Conservation (phyloP, 2,329 filamentous ascomycete species). For the Rutstroemia sp. region DNA sequence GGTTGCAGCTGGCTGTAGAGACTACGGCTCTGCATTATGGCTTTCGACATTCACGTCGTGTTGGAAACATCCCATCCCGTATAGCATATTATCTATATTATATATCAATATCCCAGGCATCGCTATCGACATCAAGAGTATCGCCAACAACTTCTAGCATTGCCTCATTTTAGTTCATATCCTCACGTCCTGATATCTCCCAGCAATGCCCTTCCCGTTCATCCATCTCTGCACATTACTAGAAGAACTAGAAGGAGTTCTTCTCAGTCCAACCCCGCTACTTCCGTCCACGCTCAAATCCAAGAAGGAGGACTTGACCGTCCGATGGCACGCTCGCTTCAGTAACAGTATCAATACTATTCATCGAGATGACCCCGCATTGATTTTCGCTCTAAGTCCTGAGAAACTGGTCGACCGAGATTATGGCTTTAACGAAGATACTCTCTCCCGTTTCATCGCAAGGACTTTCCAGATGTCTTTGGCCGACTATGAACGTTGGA, state of each 20-base stretch:
- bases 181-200: neutral
- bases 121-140: no score
- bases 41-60: no score
- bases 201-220: slow-evolving; percentile 46
- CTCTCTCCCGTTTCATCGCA: slow-evolving; percentile 59
- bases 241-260: slow-evolving; percentile 50
- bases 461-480: slow-evolving; percentile 28
- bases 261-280: slow-evolving; percentile 32
- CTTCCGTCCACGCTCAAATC: slow-evolving; percentile 35
- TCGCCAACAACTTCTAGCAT: neutral
- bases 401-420: slow-evolving; percentile 68
- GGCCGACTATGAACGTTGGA: neutral
- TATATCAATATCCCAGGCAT: no score
- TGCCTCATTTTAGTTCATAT: neutral
- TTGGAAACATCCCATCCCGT: no score
- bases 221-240: slow-evolving; percentile 67
- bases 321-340: slow-evolving; percentile 63
- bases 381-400: neutral
- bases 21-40: no score
- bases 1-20: no score
- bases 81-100: no score
- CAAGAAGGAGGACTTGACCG: slow-evolving; percentile 48
- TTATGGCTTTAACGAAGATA: slow-evolving; percentile 58
- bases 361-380: neutral
- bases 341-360: slow-evolving; percentile 45